Evolutionary conservation across 768 basidiomycete genomes (phyloP).

Genomic region (Leucocoprinus leucothites): DNA sequence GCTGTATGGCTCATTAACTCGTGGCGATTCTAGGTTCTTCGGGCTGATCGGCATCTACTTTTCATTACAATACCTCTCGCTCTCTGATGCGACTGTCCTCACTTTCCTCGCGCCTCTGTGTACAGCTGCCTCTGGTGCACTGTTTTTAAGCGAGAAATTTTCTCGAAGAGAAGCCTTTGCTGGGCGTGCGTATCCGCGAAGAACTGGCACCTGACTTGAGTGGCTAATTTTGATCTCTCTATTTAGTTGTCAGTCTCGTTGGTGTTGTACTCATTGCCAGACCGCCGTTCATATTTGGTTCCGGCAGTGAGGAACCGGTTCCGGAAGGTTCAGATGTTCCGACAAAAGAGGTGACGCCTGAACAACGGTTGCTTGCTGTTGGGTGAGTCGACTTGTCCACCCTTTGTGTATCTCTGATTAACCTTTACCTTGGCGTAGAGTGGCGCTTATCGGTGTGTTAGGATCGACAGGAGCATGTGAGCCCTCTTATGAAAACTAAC

Average conservation of each 20-base stretch:
- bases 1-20: neutral
- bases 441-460: constrained; percentile 61
- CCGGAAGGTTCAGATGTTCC: constrained; percentile 17
- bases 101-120: constrained; percentile 71
- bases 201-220: constrained; percentile 17
- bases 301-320: neutral
- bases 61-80: constrained; percentile 68
- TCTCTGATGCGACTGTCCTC: constrained; percentile 77
- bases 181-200: constrained; percentile 29
- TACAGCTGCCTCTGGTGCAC: constrained; percentile 57
- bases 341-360: constrained; percentile 25
- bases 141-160: constrained; percentile 61
- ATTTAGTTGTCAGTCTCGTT: constrained; percentile 56
- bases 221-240: neutral
- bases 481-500: constrained; percentile 18
- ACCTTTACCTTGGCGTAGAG: constrained; percentile 28
- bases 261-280: constrained; percentile 84
- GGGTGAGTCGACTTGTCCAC: constrained; percentile 32
- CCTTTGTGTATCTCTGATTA: neutral
- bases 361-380: constrained; percentile 56
- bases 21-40: constrained; percentile 50
- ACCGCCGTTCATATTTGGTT: constrained; percentile 71
- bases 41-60: constrained; percentile 67
- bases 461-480: constrained; percentile 69
- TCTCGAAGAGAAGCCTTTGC: constrained; percentile 52